These are phyloP conservation scores for Sechiopsis laciniata DNA, from an alignment of 306 rosid genomes.

Conservation along the genomic window DNA sequence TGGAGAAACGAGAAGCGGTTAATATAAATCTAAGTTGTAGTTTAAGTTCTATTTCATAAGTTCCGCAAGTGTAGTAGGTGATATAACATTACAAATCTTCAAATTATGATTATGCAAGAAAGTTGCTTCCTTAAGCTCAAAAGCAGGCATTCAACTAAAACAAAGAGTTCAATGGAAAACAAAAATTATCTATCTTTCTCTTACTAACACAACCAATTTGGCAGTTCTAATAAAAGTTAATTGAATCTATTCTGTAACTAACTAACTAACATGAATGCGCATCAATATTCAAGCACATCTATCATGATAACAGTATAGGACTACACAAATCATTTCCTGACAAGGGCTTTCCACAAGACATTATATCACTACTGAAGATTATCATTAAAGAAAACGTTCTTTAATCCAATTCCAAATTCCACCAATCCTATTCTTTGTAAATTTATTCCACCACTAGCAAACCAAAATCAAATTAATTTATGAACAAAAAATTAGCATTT, in stretches of 20 bases:
- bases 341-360: slow-evolving; percentile 10
- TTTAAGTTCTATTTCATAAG: background rate
- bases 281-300: slow-evolving; percentile 3
- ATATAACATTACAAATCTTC: background rate
- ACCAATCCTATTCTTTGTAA: slow-evolving; percentile 8
- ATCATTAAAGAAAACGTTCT: background rate
- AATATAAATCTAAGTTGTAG: background rate
- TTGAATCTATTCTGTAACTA: background rate
- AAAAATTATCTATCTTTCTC: background rate
- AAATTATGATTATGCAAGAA: slow-evolving; percentile 10
- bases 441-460: slow-evolving; percentile 18
- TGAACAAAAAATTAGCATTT: slow-evolving; percentile 21
- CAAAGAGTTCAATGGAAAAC: background rate
- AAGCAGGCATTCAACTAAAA: slow-evolving; percentile 10
- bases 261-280: slow-evolving; percentile 17
- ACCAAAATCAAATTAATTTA: slow-evolving; percentile 14
- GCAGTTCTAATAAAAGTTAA: background rate
- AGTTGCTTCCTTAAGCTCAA: background rate
- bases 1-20: background rate
- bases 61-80: background rate
- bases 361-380: slow-evolving; percentile 6
- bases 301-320: background rate
- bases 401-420: slow-evolving; percentile 15
- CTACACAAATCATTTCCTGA: slow-evolving; percentile 12
- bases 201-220: background rate